These are phyloP conservation scores for Yamadazyma dushanensis DNA, from an alignment of 1,139 yeast genomes.

Conservation along the genomic window DNA sequence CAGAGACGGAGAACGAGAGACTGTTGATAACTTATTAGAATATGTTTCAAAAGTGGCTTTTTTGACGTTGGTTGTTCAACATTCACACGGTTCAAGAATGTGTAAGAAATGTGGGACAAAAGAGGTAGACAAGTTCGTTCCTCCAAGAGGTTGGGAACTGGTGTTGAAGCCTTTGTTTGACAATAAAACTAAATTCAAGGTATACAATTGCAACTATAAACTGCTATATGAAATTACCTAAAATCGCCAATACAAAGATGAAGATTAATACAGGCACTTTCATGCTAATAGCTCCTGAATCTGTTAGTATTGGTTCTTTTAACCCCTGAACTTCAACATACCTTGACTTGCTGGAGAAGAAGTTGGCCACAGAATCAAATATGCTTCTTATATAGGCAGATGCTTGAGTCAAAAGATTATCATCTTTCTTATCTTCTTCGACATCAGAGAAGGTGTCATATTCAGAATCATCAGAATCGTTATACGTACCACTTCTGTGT, in stretches of 20 bases:
- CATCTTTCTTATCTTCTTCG: constrained; percentile 3
- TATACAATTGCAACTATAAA: constrained; percentile 19
- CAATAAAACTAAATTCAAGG: constrained; percentile 17
- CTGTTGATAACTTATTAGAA: constrained; percentile 29
- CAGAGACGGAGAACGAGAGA: constrained; percentile 20
- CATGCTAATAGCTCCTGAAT: too few species aligned
- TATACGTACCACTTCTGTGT: constrained; percentile 17
- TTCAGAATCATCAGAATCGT: constrained; percentile 5
- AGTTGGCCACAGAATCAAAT: constrained; percentile 9
- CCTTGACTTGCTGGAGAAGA: constrained; percentile 6
- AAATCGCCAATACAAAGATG: not conserved
- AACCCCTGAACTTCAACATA: too few species aligned
- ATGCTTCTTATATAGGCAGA: constrained; percentile 10
- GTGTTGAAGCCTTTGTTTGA: constrained; percentile 28
- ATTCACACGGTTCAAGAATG: constrained; percentile 9
- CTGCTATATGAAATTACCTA: constrained; percentile 14
- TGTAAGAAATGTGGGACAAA: constrained; percentile 40
- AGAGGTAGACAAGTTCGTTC: constrained; percentile 16
- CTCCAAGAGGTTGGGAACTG: constrained; percentile 28
- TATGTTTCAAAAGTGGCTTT: constrained; percentile 26
- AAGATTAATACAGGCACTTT: too few species aligned
- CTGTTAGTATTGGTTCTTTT: too few species aligned
- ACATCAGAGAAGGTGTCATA: constrained; percentile 1
- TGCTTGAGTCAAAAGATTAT: constrained; percentile 9
- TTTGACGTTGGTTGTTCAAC: constrained; percentile 21